Evolutionary conservation across 2,329 filamentous ascomycete species (phyloP).

Genomic region (Cylindrodendrum hubeiense): DNA sequence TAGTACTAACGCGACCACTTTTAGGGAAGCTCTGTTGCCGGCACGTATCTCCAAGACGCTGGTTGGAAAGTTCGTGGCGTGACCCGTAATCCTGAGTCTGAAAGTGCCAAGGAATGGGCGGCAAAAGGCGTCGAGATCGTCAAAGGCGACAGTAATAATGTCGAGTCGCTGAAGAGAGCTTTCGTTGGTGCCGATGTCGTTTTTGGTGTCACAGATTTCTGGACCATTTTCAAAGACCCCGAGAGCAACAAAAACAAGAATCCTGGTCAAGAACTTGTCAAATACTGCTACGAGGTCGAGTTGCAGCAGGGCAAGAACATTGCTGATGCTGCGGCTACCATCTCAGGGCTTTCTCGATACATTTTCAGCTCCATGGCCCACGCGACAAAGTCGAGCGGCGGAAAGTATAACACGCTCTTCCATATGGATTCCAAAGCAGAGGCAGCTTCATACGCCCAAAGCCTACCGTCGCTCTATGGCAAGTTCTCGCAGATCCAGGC

Average conservation of each 20-base stretch:
- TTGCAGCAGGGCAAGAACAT: slow-evolving; percentile 59
- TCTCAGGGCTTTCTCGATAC: slow-evolving; percentile 23
- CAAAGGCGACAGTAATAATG: slow-evolving; percentile 25
- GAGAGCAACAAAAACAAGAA: slow-evolving; percentile 6
- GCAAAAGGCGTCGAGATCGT: slow-evolving; percentile 30
- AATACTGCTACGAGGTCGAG: slow-evolving; percentile 30
- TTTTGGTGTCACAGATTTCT: slow-evolving; percentile 31
- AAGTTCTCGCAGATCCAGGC: slow-evolving; percentile 34
- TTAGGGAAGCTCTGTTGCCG: slow-evolving; percentile 31
- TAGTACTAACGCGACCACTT: background rate
- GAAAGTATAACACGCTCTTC: slow-evolving; percentile 27
- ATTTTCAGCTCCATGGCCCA: slow-evolving; percentile 29
- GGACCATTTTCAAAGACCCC: slow-evolving; percentile 23
- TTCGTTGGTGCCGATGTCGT: slow-evolving; percentile 29
- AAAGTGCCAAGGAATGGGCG: slow-evolving; percentile 1
- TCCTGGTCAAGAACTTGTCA: slow-evolving; percentile 8
- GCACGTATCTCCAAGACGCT: slow-evolving; percentile 18
- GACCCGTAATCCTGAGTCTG: slow-evolving; percentile 22
- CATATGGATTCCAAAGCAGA: slow-evolving; percentile 31
- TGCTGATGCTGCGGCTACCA: slow-evolving; percentile 42
- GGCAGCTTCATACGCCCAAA: slow-evolving; percentile 17
- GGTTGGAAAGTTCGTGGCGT: slow-evolving; percentile 31
- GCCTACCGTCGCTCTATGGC: slow-evolving; percentile 12
- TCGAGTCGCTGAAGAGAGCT: slow-evolving; percentile 15
- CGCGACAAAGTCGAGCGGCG: slow-evolving; percentile 30